Evolutionary conservation across 305 asterid genomes (phyloP), one percentile per base, ranked within the genome.

Genomic region (Coffea humblotiana): DNA sequence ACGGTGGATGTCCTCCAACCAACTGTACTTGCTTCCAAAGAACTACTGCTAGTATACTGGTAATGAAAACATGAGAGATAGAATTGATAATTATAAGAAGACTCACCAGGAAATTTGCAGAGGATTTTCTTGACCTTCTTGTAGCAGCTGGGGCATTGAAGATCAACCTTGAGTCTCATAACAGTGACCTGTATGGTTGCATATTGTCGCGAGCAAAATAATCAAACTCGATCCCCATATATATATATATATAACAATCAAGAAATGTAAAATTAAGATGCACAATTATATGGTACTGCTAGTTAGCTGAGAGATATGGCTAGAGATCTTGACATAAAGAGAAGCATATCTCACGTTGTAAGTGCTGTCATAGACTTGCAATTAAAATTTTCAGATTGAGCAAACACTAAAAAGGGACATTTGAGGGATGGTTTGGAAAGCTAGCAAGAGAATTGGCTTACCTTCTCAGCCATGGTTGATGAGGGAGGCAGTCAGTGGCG

Each of bases 111-210:
- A 18, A 90, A 88, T 84, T 86, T 88, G 93, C 93, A 90, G 76
- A 94, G 91, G 16, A 88, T 83, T 87, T 91, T 94, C 92, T 94
- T 91, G 83, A 92, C 82, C 85, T 94, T 94, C 87, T 86, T 94
- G 93, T 83, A 92, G 91, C 97, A 94, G 83, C 90, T 82, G 7
- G 92, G 83, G 76, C 98, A 94, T 81, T 92, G 90, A 47, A 94
- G 95, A 90, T 94, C 97, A 72, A 88, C 98, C 88, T 92, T 88
- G 8, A 94, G 93, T 29, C 86, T 84, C 98, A 94, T 94, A 49
- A 63, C 29, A 3, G 93, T 91, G 60, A 85, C 92, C 98, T 94
- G 75, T 69, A 35, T 27, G 43, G 16, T 63, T 63, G 27, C 18
- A 25, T 10, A 37, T 37, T 4, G 2, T 37, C 37, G 6, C n/a